Percentiles rank a stretch among this genome's conserved stretches.
These are phyloP conservation scores for Bonia amplexicaulis DNA, from an alignment of 176 grass and related monocot genomes.

Conservation along the genomic window DNA sequence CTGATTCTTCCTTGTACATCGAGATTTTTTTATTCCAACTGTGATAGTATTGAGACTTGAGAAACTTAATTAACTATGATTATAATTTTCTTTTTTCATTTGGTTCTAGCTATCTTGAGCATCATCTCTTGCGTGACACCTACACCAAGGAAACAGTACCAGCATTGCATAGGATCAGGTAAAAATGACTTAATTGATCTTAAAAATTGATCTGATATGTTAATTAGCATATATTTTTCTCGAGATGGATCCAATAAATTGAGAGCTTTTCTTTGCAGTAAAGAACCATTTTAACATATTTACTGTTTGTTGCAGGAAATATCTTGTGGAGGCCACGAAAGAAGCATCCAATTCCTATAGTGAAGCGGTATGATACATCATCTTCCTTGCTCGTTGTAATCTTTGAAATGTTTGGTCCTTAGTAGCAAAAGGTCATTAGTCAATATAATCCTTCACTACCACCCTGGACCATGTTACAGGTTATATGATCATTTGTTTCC, in stretches of 20 bases:
- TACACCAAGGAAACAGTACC: conserved; percentile 96
- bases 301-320: conserved; percentile 61
- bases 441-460: background rate
- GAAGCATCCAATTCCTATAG: conserved; percentile 94
- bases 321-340: conserved; percentile 94
- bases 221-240: background rate
- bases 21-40: background rate
- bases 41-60: background rate
- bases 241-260: background rate
- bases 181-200: no score
- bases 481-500: background rate
- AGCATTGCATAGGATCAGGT: no score
- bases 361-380: conserved; percentile 59
- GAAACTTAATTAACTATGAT: background rate
- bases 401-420: background rate
- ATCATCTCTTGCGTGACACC: conserved; percentile 62
- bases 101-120: no score
- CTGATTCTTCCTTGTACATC: no score
- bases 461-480: background rate
- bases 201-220: background rate
- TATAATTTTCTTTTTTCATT: conserved; percentile 1
- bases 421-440: background rate
- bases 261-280: background rate
- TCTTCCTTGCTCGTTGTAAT: background rate
- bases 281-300: background rate